Evolutionary conservation across 768 basidiomycete species (phyloP), one percentile per base, ranked within the genome.

Genomic region (Collybiopsis luxurians): DNA sequence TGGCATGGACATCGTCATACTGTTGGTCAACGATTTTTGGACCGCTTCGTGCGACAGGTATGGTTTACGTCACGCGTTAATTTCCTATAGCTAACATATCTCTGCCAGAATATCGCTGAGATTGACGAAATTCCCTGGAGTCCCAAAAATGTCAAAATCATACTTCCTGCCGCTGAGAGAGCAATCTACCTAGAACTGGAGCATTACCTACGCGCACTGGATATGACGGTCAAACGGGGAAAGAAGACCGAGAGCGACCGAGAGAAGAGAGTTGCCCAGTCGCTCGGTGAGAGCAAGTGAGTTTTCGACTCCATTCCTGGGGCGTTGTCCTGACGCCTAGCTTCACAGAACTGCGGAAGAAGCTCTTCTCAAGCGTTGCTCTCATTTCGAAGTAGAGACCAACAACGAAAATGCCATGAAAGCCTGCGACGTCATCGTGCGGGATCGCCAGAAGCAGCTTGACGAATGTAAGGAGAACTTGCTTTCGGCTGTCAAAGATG

Each of bases 101-200:
- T 30, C 17, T 28, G 61, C 57, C 63, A 97, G 89, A 97, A 97
- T 65, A 86, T 95, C 50, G 94, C 95, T 9, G 95, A 98, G 73
- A 98, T 97, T 55, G 94, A 95, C 59, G 95, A 98, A 72, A 98
- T 98, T 56, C 89, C 90, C 1, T 92, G 86, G 73, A 79, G 79
- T 0, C 80, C 79, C 58, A 75, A 88, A 55, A 72, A 86, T 27
- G 78, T 86, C 61, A 74, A 76, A 26, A 83, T 96, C 24, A 72
- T 81, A 42, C 84, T 96, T 9, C 95, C 95, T 12, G 93, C 95
- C 5, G 92, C 95, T 0, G 95, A 97, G 70, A 89, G 90, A 7
- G 92, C 94, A 0, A 94, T 98, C 60, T 97, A 98, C 69, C 79
- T 95, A 30, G 95, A 98, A 66, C 81, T 98, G 9, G 94, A 96